Evolutionary conservation across 805 yeast genomes (phyloP).

Genomic region (Lipomyces kockii): DNA sequence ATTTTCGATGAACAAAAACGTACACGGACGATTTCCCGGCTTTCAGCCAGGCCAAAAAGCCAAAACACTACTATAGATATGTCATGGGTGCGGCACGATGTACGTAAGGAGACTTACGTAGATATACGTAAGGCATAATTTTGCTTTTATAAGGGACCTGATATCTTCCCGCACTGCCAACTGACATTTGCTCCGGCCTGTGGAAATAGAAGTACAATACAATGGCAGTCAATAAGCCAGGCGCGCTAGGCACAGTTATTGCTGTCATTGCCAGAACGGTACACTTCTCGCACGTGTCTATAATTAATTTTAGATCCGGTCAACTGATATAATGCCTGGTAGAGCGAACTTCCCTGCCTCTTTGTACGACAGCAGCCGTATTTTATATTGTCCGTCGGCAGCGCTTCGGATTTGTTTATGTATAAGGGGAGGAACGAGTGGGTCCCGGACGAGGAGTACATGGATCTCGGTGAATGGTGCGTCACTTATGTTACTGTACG

Average conservation of each 20-base stretch:
- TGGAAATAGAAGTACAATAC: not conserved
- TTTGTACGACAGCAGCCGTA: not conserved
- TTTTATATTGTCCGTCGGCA: not conserved
- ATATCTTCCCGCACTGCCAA: not conserved
- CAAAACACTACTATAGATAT: not conserved
- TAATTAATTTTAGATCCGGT: not conserved
- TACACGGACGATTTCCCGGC: not conserved
- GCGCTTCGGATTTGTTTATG: not conserved
- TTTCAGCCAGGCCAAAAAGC: not conserved
- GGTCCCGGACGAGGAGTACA: not conserved
- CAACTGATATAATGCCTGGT: not conserved
- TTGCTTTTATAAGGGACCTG: not conserved
- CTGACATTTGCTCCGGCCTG: no score
- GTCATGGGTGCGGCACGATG: not conserved
- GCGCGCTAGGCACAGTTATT: not conserved
- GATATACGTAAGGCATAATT: not conserved
- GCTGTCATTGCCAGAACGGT: constrained; percentile 1
- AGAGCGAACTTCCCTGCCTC: not conserved
- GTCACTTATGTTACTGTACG: not conserved
- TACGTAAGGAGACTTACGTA: not conserved
- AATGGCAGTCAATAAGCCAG: not conserved
- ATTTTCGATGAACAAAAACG: not conserved
- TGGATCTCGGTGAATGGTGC: constrained; percentile 1
- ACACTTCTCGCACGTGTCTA: not conserved
- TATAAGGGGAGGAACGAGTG: not conserved